These are phyloP conservation scores for Flaveria brownii DNA, from an alignment of 129 eudicot species.

Conservation along the genomic window DNA sequence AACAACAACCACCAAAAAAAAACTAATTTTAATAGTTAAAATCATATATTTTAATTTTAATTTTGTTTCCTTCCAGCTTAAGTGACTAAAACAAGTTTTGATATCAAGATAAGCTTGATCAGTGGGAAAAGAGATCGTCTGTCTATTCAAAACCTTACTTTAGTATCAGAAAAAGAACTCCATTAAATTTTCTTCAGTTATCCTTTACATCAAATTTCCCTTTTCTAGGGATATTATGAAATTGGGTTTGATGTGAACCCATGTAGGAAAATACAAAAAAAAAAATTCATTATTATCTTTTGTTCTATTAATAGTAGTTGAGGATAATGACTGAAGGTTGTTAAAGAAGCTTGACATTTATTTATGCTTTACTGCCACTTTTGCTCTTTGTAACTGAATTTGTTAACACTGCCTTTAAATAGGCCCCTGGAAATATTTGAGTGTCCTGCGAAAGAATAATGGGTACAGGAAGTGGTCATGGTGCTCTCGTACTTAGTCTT, in stretches of 20 bases:
- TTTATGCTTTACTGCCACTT: constrained; percentile 22
- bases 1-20: not conserved
- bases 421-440: constrained; percentile 36
- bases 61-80: not conserved
- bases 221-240: not conserved
- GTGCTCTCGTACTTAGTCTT: constrained; percentile 33
- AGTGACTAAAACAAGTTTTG: not conserved
- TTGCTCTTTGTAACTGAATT: constrained; percentile 16
- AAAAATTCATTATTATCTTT: constrained; percentile 8
- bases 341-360: not conserved
- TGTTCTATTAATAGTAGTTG: constrained; percentile 21
- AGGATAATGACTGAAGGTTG: constrained; percentile 26
- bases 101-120: not conserved
- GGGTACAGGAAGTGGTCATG: constrained; percentile 40
- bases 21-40: not conserved
- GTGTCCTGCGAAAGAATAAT: constrained; percentile 36
- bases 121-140: not conserved
- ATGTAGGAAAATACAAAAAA: constrained; percentile 1
- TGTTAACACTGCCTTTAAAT: constrained; percentile 1
- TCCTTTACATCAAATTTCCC: too few species aligned
- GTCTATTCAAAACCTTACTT: not conserved
- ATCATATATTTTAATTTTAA: not conserved
- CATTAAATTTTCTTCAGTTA: not conserved
- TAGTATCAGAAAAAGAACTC: not conserved
- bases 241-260: not conserved